Evolutionary conservation across 768 basidiomycete species (phyloP), one percentile per base, ranked within the genome.

Genomic region (Rubroboletus pulcherrimus): DNA sequence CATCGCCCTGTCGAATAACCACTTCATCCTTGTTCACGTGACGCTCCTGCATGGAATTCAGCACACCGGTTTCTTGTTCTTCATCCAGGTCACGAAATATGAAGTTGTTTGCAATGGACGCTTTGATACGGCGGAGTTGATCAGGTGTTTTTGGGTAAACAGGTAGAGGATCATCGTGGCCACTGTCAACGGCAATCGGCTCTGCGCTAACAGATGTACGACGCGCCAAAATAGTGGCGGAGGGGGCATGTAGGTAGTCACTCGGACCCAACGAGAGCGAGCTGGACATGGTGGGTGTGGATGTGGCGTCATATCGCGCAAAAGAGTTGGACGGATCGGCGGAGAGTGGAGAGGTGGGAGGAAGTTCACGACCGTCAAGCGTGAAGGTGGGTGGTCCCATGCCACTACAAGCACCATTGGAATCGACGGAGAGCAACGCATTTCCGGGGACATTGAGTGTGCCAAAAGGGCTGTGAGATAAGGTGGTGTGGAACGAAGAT

Each of bases 51-150:
- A 99, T 98, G 26, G 97, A 97, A 53, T 89, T 89, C 24, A 98
- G 77, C 19, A 95, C 96, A 43, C 94, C 93, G 1, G 83, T 84
- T 72, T 91, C 89, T 72, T 98, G 96, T 66, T 98, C 96, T 64
- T 97, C 93, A 62, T 98, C 95, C 14, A 99, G 84, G 71, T 96
- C 93, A 49, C 93, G 84, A 78, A 99, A 99, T 55, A 98, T 84
- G 66, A 98, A 93, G 71, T 95, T 93, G 67, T 86, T 84, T 31
- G 83, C 78, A 60, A 94, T 97, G 46, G 93, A 91, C 8, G 83
- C 77, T 67, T 87, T 89, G 74, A 99, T 98, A 50, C 96, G 84
- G 26, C 80, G 79, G 33, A 94, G 79, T 73, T 99, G 97, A 60
- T 93, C 87, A 2, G 82, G 73, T 14, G 88, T 78, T 76, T 99